phyloP scores from a whole-genome alignment of 2,329 filamentous ascomycete species.

The Venturiaceae sp. region DNA sequence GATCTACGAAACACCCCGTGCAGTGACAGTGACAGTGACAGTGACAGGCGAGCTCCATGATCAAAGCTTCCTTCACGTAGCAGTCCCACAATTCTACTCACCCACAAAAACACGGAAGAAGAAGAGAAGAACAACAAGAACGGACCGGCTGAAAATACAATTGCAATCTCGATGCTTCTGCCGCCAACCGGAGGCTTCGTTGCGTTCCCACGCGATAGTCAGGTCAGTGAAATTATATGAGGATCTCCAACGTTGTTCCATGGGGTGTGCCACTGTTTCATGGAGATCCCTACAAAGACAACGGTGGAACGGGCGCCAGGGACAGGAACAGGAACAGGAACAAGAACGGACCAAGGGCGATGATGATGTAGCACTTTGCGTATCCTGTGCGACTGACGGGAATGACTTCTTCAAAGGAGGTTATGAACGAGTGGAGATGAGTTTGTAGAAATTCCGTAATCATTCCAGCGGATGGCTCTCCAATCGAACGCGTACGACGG shows the following conservation, averaged over 20 bases:
- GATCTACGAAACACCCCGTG: too few relatives aligned
- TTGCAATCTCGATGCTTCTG: neutral
- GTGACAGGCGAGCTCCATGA: too few relatives aligned
- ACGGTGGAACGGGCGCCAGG: neutral
- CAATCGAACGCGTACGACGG: neutral
- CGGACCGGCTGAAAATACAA: neutral
- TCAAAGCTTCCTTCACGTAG: too few relatives aligned
- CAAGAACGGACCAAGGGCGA: neutral
- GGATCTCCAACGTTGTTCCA: neutral
- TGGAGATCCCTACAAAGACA: neutral
- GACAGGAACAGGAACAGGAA: neutral
- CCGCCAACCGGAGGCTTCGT: too few relatives aligned
- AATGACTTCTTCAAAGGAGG: neutral
- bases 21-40: too few relatives aligned
- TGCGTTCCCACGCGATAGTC: neutral
- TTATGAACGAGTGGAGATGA: neutral
- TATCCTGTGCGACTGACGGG: neutral
- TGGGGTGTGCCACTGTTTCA: neutral
- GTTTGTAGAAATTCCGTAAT: neutral
- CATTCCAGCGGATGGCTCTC: neutral
- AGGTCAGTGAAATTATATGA: neutral
- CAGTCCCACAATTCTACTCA: neutral
- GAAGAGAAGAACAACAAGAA: neutral
- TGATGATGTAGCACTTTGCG: neutral
- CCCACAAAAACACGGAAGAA: neutral